These are phyloP conservation scores for Penicillium simplicissimum DNA, from an alignment of 495 filamentous ascomycete genomes.

Conservation along the genomic window DNA sequence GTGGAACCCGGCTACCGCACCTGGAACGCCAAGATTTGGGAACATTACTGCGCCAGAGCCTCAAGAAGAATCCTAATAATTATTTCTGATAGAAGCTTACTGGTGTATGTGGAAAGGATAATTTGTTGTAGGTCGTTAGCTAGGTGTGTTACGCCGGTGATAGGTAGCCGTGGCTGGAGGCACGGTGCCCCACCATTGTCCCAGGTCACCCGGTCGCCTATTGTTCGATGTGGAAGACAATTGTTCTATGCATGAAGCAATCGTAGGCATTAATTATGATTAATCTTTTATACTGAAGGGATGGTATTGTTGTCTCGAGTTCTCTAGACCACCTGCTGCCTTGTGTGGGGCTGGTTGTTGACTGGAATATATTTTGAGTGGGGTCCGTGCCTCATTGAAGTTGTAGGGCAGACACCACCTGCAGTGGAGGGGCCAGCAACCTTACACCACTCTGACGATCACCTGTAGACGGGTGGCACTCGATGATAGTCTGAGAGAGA, in stretches of 20 bases:
- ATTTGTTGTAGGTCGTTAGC: background rate
- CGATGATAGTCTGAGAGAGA: too few relatives aligned
- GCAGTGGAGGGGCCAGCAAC: background rate
- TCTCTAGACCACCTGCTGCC: background rate
- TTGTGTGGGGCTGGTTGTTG: background rate
- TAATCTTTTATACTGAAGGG: background rate
- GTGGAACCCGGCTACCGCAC: background rate
- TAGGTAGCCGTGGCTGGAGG: background rate
- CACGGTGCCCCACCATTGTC: background rate
- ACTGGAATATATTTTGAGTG: background rate
- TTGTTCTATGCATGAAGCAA: background rate
- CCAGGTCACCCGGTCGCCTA: background rate
- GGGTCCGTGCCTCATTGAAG: background rate
- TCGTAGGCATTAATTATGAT: background rate
- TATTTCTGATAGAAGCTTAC: too few relatives aligned
- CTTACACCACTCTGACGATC: background rate
- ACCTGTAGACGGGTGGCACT: too few relatives aligned
- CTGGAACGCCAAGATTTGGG: background rate
- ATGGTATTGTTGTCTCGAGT: background rate
- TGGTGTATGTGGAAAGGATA: too few relatives aligned
- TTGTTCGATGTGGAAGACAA: background rate
- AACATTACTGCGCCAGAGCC: background rate
- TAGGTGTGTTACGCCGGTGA: background rate
- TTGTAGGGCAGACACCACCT: background rate
- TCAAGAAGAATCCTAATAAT: background rate